Percentiles rank a stretch among this genome's conserved stretches.
Conservation (phyloP, 768 basidiomycete genomes). For the Collybiopsis luxurians region DNA sequence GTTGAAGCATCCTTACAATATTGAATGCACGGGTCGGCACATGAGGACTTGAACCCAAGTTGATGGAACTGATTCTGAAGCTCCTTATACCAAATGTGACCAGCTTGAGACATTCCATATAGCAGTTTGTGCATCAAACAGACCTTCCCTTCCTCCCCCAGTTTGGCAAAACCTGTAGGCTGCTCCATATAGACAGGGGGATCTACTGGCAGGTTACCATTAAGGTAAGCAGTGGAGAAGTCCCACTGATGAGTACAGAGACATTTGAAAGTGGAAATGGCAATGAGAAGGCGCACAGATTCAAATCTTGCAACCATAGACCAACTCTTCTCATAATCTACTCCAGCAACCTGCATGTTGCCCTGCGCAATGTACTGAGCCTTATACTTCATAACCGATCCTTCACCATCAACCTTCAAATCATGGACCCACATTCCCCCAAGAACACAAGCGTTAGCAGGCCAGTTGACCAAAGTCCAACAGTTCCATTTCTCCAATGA, state of each 20-base stretch:
- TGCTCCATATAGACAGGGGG: constrained; percentile 17
- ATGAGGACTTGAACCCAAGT: neutral
- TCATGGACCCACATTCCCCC: constrained; percentile 22
- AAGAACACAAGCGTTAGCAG: constrained; percentile 2
- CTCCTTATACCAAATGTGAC: constrained; percentile 10
- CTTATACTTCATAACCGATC: constrained; percentile 23
- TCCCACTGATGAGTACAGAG: constrained; percentile 10
- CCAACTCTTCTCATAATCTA: constrained; percentile 18
- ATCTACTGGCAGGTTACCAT: constrained; percentile 13
- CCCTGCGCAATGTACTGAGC: constrained; percentile 22
- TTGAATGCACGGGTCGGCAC: constrained; percentile 1
- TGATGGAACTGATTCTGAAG: neutral
- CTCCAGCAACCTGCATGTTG: constrained; percentile 25
- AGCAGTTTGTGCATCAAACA: neutral
- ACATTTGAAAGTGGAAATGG: constrained; percentile 1
- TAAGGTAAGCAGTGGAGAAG: constrained; percentile 16
- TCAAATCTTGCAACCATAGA: constrained; percentile 10
- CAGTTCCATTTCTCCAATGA: neutral
- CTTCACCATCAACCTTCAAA: constrained; percentile 23
- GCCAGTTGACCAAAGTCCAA: neutral
- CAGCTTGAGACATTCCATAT: constrained; percentile 1
- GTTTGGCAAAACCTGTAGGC: constrained; percentile 14
- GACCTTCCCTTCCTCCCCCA: constrained; percentile 6
- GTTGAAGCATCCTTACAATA: neutral
- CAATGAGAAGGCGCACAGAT: constrained; percentile 15